phyloP scores from a whole-genome alignment of 257 asterid genomes.

The Nicotiana tabacum region DNA sequence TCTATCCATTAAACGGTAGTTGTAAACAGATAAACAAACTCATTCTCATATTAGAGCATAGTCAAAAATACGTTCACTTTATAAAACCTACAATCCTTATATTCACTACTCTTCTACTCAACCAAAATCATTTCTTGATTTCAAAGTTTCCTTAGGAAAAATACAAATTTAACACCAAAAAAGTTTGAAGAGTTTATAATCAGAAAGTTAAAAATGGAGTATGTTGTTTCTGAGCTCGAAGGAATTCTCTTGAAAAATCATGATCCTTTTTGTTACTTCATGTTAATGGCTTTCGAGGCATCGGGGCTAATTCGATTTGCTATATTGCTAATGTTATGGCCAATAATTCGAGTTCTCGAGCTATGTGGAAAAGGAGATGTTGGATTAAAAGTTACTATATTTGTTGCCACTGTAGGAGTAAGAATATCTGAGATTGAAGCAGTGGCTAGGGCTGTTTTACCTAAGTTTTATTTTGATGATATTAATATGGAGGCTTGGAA shows the following conservation, averaged over 20 bases:
- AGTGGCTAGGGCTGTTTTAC: constrained; percentile 73
- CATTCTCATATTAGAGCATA: constrained; percentile 22
- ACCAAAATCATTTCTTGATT: constrained; percentile 8
- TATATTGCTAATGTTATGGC: constrained; percentile 37
- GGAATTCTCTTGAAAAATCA: constrained; percentile 61
- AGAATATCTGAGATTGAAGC: constrained; percentile 51
- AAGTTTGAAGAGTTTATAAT: neutral
- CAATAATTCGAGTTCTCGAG: constrained; percentile 36
- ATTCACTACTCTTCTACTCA: no score
- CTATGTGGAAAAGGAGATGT: constrained; percentile 23
- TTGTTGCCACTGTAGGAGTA: constrained; percentile 51
- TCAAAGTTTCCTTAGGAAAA: constrained; percentile 5
- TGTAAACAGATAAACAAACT: constrained; percentile 45
- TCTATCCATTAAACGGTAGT: constrained; percentile 23
- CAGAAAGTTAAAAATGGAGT: constrained; percentile 27
- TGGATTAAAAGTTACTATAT: constrained; percentile 40
- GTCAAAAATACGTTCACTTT: constrained; percentile 39
- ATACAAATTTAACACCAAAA: neutral
- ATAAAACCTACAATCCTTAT: constrained; percentile 9
- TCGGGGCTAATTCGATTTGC: constrained; percentile 52
- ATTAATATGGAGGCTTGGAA: constrained; percentile 59
- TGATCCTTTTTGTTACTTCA: constrained; percentile 53
- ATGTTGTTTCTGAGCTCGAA: constrained; percentile 60
- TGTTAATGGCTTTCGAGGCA: constrained; percentile 64
- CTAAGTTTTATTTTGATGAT: constrained; percentile 70